These are phyloP conservation scores for Sphenostylis stenocarpa DNA, from an alignment of 306 rosid species.

Conservation along the genomic window DNA sequence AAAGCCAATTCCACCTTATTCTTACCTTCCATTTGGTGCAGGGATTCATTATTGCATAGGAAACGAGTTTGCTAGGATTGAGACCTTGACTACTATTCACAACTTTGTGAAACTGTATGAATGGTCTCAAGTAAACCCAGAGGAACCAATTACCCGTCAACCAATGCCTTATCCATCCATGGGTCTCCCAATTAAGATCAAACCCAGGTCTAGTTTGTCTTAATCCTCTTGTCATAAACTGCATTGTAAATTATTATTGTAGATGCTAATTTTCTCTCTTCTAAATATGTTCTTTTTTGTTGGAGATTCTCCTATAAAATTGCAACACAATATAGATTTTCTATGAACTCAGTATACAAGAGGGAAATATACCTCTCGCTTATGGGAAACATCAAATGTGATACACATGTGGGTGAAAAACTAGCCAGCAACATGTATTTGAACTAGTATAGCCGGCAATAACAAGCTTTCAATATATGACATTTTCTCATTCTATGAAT, in stretches of 20 bases:
- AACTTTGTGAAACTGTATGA: conserved; percentile 48
- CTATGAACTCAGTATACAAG: too few relatives aligned
- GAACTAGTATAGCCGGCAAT: too few relatives aligned
- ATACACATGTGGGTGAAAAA: too few relatives aligned
- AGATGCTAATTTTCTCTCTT: neutral
- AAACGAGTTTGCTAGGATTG: conserved; percentile 56
- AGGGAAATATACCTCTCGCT: too few relatives aligned
- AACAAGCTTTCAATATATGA: neutral
- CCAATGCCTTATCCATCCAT: conserved; percentile 54
- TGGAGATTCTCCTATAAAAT: too few relatives aligned
- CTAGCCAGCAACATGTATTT: too few relatives aligned
- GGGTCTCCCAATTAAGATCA: conserved; percentile 57
- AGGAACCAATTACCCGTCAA: conserved; percentile 48
- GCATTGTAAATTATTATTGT: neutral
- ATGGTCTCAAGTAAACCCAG: conserved; percentile 46
- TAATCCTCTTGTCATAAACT: conserved; percentile 14
- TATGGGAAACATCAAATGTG: too few relatives aligned
- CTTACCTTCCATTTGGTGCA: conserved; percentile 55
- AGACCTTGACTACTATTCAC: conserved; percentile 48
- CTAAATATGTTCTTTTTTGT: too few relatives aligned
- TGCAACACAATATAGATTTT: too few relatives aligned
- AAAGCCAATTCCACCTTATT: conserved; percentile 51
- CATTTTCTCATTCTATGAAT: neutral
- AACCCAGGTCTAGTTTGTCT: conserved; percentile 32
- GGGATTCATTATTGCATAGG: conserved; percentile 52